Evolutionary conservation across 2,329 filamentous ascomycete genomes (phyloP).

Genomic region (Trichoderma simmonsii): DNA sequence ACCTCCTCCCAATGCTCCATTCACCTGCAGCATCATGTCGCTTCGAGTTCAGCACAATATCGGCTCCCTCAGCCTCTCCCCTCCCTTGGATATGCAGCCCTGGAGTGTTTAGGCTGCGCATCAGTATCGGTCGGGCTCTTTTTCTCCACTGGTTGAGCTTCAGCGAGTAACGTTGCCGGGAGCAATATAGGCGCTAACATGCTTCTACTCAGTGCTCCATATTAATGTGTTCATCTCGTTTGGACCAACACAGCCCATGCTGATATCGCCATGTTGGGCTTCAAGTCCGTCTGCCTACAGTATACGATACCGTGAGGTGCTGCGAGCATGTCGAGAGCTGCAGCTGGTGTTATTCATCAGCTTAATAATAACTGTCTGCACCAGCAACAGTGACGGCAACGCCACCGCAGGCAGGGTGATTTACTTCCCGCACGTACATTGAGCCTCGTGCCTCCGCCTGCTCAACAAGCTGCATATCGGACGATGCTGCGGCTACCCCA

Average conservation of each 20-base stretch:
- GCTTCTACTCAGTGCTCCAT: neutral
- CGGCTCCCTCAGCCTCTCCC: neutral
- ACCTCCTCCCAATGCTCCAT: neutral
- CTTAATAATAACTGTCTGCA: neutral
- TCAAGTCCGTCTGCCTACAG: neutral
- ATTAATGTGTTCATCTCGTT: neutral
- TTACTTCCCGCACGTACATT: neutral
- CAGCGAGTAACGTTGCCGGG: conserved; percentile 11
- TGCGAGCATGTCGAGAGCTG: neutral
- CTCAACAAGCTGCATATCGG: neutral
- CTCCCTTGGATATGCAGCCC: neutral
- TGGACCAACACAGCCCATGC: neutral
- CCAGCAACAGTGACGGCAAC: neutral
- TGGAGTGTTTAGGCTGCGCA: neutral
- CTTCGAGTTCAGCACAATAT: conserved; percentile 1
- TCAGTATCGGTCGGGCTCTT: conserved; percentile 14
- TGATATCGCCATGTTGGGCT: neutral
- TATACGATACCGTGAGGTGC: neutral
- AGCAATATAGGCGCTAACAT: neutral
- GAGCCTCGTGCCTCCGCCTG: neutral
- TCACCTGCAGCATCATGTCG: neutral
- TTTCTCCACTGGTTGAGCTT: neutral
- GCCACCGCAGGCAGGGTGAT: neutral
- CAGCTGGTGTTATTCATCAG: neutral
- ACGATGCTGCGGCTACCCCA: conserved; percentile 1